Evolutionary conservation across 805 yeast species (phyloP).

Genomic region (Lipomyces yamadae): DNA sequence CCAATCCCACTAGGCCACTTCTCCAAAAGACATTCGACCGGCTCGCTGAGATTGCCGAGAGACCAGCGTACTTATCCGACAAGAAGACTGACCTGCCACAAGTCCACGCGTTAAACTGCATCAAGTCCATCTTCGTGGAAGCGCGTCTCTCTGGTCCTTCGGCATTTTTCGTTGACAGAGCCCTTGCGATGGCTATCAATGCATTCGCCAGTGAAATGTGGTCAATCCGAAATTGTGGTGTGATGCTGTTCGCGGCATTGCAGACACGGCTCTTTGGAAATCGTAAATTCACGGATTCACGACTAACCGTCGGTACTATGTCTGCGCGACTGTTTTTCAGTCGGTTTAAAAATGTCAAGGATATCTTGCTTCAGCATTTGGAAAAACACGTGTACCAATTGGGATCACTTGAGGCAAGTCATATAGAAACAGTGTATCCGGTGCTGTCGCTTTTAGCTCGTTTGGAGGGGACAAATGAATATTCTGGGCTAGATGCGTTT

Average conservation of each 20-base stretch:
- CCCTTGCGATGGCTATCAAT: conserved; percentile 63
- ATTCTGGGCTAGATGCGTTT: conserved; percentile 59
- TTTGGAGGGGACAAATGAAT: conserved; percentile 64
- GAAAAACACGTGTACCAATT: conserved; percentile 38
- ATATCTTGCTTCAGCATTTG: conserved; percentile 50
- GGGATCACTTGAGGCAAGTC: conserved; percentile 36
- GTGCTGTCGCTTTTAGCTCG: conserved; percentile 73
- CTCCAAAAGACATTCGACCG: conserved; percentile 57
- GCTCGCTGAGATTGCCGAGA: conserved; percentile 60
- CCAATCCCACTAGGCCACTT: conserved; percentile 47
- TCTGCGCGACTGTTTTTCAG: conserved; percentile 75
- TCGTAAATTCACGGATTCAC: conserved; percentile 46
- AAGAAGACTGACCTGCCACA: conserved; percentile 80
- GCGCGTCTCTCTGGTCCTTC: conserved; percentile 63
- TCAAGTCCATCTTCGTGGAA: conserved; percentile 75
- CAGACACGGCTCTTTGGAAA: conserved; percentile 81
- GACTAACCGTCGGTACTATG: conserved; percentile 42
- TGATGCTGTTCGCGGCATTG: conserved; percentile 87
- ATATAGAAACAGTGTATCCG: conserved; percentile 71
- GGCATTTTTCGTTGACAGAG: conserved; percentile 57
- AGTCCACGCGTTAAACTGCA: conserved; percentile 90
- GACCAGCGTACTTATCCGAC: conserved; percentile 54
- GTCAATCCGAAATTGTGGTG: conserved; percentile 90
- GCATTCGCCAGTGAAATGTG: conserved; percentile 72
- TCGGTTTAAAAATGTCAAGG: conserved; percentile 59